Conservation (phyloP, 495 filamentous ascomycete genomes). For the Aspergillus taichungensis region DNA sequence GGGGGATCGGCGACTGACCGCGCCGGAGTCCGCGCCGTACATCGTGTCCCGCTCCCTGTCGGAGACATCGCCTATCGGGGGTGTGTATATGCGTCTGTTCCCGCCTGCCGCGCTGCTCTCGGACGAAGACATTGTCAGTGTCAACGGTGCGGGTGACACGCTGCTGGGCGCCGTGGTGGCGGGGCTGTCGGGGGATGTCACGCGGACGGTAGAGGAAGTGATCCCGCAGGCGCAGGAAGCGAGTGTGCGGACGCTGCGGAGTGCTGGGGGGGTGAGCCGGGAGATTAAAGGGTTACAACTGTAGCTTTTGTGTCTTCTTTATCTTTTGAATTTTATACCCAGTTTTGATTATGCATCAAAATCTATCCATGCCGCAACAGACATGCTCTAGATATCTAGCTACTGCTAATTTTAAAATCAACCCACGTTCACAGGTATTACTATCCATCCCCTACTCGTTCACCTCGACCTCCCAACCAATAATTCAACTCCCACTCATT, state of each 20-base stretch:
- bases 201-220: conserved; percentile 27
- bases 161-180: conserved; percentile 75
- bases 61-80: conserved; percentile 52
- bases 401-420: no score
- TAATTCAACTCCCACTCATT: neutral
- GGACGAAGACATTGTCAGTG: conserved; percentile 61
- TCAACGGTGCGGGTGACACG: conserved; percentile 93
- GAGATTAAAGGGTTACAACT: conserved; percentile 15
- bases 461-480: neutral
- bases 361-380: no score
- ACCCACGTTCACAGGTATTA: no score
- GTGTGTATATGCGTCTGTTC: conserved; percentile 79
- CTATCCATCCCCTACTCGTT: no score
- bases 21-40: conserved; percentile 52
- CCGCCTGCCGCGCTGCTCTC: conserved; percentile 53
- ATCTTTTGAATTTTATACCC: neutral
- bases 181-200: conserved; percentile 39
- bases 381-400: no score
- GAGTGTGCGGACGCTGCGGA: conserved; percentile 65
- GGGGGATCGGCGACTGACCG: conserved; percentile 55
- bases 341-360: neutral
- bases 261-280: conserved; percentile 58
- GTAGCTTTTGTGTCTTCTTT: no score
- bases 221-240: conserved; percentile 57
- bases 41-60: conserved; percentile 51